Evolutionary conservation across 352 stramenopile genomes (phyloP), one percentile per base, ranked within the genome.

Genomic region (Globisporangium sylvaticum): DNA sequence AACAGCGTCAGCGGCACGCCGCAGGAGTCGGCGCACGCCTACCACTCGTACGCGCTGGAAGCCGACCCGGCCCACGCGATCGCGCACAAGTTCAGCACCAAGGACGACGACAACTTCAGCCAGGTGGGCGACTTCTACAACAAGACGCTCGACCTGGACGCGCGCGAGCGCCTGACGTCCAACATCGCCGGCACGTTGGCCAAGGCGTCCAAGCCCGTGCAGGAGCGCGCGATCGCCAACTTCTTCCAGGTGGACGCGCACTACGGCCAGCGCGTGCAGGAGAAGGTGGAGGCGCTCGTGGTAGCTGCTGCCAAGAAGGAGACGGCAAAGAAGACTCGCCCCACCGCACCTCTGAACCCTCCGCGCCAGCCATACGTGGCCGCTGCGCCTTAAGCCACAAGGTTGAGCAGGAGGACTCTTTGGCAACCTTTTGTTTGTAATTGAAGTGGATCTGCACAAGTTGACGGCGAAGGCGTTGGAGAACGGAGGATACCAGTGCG

Each of bases 51-150:
- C 71, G 15, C 55, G n/a, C n/a, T n/a, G n/a, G n/a, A n/a, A n/a
- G n/a, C n/a, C 7, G 78, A 71, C 46, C 71, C 81, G 3, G n/a
- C n/a, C n/a, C 71, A 83, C 67, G 57, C 75, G 1, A n/a, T 68
- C 8, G 76, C 87, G 34, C 34, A 82, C 65, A 87, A 90, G 64
- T 91, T 80, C 73, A 89, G 88, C 61, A 92, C 91, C 9, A 72
- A 77, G 39, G 88, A 97, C 71, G 88, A 97, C n/a, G 90, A 97
- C 76, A 97, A 97, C 74, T 96, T 92, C 63, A 86, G 83, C 39
- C 91, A 97, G 69, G 80, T 83, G 12, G 72, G 79, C 22, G 73
- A 79, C 0, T 96, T 97, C 66, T 97, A 94, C 79, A 81, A 81
- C 64, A 81, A 92, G 63, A 88, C 87, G 53, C 77, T 97, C 52